A percentile compares a stretch with the other conserved stretches of the same genome.
These are phyloP conservation scores for Fusarium sp. DNA, from an alignment of 2,329 filamentous ascomycete species.

Conservation along the genomic window DNA sequence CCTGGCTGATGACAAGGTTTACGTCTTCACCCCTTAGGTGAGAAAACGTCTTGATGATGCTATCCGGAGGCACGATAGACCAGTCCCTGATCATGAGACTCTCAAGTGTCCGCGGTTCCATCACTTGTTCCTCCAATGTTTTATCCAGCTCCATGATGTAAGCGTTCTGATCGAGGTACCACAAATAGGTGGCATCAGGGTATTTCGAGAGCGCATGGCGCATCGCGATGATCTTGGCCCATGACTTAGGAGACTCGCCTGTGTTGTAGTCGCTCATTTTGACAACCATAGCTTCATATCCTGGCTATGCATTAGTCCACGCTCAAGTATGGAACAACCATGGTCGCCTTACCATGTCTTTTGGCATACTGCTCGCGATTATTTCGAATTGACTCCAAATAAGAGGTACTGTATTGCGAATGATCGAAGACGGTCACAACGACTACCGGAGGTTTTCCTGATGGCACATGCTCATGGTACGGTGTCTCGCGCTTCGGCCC, in stretches of 20 bases:
- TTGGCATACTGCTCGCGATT: constrained; percentile 89
- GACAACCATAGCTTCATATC: constrained; percentile 88
- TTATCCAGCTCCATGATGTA: constrained; percentile 87
- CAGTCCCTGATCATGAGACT: constrained; percentile 85
- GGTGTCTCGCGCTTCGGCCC: constrained; percentile 48
- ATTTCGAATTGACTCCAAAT: constrained; percentile 78
- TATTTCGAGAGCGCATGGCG: constrained; percentile 88
- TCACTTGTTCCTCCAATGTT: constrained; percentile 77
- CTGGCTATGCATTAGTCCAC: constrained; percentile 60
- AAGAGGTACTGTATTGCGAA: constrained; percentile 70
- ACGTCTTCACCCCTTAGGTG: constrained; percentile 83
- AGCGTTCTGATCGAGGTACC: constrained; percentile 86
- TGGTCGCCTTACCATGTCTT: constrained; percentile 76
- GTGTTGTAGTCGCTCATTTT: constrained; percentile 81
- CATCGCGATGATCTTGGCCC: constrained; percentile 85
- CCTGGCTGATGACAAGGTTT: constrained; percentile 86
- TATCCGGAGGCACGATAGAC: constrained; percentile 92
- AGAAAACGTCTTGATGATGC: constrained; percentile 93
- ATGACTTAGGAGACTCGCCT: constrained; percentile 69
- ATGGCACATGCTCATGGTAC: constrained; percentile 56
- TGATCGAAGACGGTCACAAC: constrained; percentile 88
- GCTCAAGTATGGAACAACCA: background rate
- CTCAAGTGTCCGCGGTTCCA: constrained; percentile 76
- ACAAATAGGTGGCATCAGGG: constrained; percentile 83
- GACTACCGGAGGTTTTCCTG: constrained; percentile 74